These are phyloP conservation scores for Friedmanniomyces simplex DNA, from an alignment of 495 filamentous ascomycete genomes.

Conservation along the genomic window DNA sequence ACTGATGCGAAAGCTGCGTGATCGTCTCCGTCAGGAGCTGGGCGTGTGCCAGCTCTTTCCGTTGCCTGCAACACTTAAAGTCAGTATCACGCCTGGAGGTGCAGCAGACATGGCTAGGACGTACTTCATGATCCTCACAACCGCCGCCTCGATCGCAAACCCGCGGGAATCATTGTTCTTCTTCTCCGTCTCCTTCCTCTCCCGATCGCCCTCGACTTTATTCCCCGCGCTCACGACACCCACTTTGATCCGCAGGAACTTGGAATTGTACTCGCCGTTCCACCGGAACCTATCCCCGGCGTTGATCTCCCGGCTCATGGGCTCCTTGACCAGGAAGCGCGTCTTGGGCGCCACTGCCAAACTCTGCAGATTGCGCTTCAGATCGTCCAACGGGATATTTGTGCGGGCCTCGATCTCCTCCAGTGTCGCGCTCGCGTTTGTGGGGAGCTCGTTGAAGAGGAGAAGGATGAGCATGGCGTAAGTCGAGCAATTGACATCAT, in stretches of 20 bases:
- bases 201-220: conserved; percentile 74
- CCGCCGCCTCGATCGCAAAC: conserved; percentile 72
- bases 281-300: conserved; percentile 71
- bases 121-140: conserved; percentile 96
- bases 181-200: conserved; percentile 77
- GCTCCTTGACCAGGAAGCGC: conserved; percentile 70
- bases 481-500: conserved; percentile 87
- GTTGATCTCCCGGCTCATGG: conserved; percentile 72
- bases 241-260: conserved; percentile 76
- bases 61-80: conserved; percentile 80
- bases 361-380: conserved; percentile 73
- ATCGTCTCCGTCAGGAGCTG: conserved; percentile 80
- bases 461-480: conserved; percentile 85
- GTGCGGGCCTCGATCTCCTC: conserved; percentile 79
- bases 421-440: conserved; percentile 57
- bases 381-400: conserved; percentile 67
- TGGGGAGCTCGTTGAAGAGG: conserved; percentile 72
- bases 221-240: conserved; percentile 59
- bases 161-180: conserved; percentile 73
- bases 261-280: conserved; percentile 74
- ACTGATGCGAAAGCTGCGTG: conserved; percentile 62
- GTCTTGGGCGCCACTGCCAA: conserved; percentile 80
- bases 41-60: conserved; percentile 70
- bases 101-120: too few species aligned
- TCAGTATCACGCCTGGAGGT: too few species aligned